Conservation (phyloP, 1,284 basidiomycete species). For the Pholiota adiposa region DNA sequence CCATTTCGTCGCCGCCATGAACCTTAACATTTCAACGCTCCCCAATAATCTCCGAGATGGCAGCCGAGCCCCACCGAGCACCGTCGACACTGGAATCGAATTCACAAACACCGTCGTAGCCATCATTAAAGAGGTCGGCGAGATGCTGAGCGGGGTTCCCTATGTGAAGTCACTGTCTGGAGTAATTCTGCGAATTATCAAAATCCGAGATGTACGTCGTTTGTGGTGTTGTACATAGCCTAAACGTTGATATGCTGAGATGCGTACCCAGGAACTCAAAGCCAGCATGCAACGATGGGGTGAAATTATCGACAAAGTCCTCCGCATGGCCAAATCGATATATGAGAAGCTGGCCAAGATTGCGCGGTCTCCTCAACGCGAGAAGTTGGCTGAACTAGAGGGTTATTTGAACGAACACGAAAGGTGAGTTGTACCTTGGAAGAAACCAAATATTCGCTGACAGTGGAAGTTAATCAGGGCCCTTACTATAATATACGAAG, state of each 20-base stretch:
- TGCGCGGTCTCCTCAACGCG: background rate
- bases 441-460: no score
- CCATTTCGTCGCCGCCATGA: no score
- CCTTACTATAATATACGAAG: background rate
- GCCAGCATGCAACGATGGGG: background rate
- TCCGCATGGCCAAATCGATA: background rate
- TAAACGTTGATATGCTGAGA: no score
- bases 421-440: no score
- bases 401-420: background rate
- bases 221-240: background rate
- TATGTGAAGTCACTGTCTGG: background rate
- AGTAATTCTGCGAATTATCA: background rate
- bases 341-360: background rate
- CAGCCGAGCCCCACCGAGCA: no score
- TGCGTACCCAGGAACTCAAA: background rate
- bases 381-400: background rate
- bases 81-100: background rate
- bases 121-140: background rate
- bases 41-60: no score
- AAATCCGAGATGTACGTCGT: background rate
- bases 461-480: no score
- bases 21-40: no score
- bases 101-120: background rate
- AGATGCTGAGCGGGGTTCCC: background rate
- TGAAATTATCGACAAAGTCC: background rate